These are phyloP conservation scores for Aspergillus viridinutans DNA, from an alignment of 2,329 filamentous ascomycete genomes.

Conservation along the genomic window DNA sequence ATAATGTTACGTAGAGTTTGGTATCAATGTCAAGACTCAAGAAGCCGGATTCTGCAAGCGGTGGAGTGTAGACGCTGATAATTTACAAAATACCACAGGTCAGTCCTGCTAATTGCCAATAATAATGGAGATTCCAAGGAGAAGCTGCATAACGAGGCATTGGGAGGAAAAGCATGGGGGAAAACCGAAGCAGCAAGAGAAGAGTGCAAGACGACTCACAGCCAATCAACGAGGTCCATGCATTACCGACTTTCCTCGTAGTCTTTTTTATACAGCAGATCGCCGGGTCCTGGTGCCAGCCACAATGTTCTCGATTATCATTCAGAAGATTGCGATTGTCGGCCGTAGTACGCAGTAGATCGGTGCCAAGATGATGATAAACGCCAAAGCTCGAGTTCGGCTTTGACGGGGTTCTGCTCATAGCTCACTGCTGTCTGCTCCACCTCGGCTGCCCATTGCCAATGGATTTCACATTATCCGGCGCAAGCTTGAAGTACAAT, in stretches of 20 bases:
- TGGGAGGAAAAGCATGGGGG: not conserved
- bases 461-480: not conserved
- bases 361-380: not conserved
- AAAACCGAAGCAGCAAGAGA: too few relatives aligned
- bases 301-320: too few relatives aligned
- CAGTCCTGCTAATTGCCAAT: too few relatives aligned
- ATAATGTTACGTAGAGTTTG: not conserved
- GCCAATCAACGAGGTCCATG: not conserved
- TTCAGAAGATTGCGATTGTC: too few relatives aligned
- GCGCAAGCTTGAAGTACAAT: not conserved
- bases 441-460: not conserved
- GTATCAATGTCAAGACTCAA: not conserved
- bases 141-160: not conserved
- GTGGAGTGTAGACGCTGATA: not conserved
- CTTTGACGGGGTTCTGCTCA: not conserved
- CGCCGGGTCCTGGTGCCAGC: too few relatives aligned
- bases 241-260: not conserved
- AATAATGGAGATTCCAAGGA: not conserved
- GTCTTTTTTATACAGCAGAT: too few relatives aligned
- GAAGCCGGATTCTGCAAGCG: not conserved
- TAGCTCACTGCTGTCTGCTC: not conserved
- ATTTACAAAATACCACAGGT: not conserved
- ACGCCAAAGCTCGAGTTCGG: not conserved
- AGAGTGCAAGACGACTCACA: too few relatives aligned
- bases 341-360: too few relatives aligned